A percentile compares a stretch with the other conserved stretches of the same genome.
Evolutionary conservation across 1,139 yeast species (phyloP).

Genomic region (Pichia sp.): DNA sequence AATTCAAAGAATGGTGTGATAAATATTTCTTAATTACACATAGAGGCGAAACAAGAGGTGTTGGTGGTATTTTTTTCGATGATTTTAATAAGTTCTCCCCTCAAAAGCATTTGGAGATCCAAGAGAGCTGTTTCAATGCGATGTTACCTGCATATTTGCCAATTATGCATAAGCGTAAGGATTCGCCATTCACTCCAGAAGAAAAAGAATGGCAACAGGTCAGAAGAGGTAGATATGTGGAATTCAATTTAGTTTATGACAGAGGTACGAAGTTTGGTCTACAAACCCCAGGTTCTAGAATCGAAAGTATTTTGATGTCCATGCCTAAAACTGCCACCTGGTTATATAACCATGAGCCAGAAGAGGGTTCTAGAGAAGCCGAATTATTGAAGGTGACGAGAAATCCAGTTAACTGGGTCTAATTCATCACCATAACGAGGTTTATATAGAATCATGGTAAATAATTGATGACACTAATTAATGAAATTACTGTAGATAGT

Average conservation of each 20-base stretch:
- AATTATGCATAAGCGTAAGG: constrained; percentile 62
- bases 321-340: constrained; percentile 87
- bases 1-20: constrained; percentile 93
- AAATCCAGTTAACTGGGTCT: constrained; percentile 69
- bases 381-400: constrained; percentile 59
- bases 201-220: constrained; percentile 92
- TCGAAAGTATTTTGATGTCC: constrained; percentile 88
- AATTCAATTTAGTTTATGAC: constrained; percentile 89
- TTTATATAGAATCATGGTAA: too few species aligned
- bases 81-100: constrained; percentile 75
- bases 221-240: constrained; percentile 95
- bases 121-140: constrained; percentile 77
- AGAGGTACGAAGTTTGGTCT: constrained; percentile 96
- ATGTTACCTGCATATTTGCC: constrained; percentile 83
- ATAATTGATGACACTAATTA: too few species aligned
- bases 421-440: not conserved
- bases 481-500: too few species aligned
- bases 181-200: constrained; percentile 62
- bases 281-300: constrained; percentile 91
- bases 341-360: constrained; percentile 85
- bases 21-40: constrained; percentile 83
- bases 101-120: constrained; percentile 59
- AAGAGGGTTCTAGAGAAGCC: constrained; percentile 70
- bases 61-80: constrained; percentile 96
- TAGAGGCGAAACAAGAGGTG: constrained; percentile 82